Percentiles rank a stretch among this genome's conserved stretches.
Conservation (phyloP, 2,329 filamentous ascomycete species). For the Stagonosporopsis cucurbitacearum region DNA sequence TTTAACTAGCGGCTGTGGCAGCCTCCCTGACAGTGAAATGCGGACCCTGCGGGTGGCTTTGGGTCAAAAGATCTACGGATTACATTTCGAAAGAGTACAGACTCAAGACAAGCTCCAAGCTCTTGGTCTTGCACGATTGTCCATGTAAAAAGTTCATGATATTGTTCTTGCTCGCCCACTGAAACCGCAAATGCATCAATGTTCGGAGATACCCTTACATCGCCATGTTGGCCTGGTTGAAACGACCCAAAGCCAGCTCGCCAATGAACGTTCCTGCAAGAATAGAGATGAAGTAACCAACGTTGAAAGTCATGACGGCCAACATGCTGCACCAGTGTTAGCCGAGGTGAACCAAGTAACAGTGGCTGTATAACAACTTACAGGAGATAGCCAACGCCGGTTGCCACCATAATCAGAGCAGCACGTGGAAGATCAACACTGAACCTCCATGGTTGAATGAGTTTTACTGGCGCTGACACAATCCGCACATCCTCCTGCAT, state of each 20-base stretch:
- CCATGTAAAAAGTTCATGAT: not conserved
- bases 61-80: not conserved
- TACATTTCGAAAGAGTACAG: not conserved
- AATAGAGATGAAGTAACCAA: conserved; percentile 84
- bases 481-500: conserved; percentile 81
- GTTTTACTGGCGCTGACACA: conserved; percentile 63
- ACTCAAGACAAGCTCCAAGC: conserved; percentile 4
- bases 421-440: conserved; percentile 80
- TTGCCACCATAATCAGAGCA: conserved; percentile 71
- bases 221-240: conserved; percentile 47
- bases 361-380: conserved; percentile 60
- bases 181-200: not conserved
- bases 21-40: conserved; percentile 1
- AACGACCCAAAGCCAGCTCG: conserved; percentile 80
- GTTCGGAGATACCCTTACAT: conserved; percentile 27
- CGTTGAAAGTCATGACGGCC: conserved; percentile 88
- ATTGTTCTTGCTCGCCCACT: not conserved
- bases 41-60: not conserved
- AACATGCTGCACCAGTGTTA: conserved; percentile 71
- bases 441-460: conserved; percentile 76
- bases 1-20: conserved; percentile 31
- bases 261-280: conserved; percentile 83
- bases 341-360: conserved; percentile 6
- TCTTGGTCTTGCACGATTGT: not conserved
- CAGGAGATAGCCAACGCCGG: conserved; percentile 85